These are phyloP conservation scores for Linum trigynum DNA, from an alignment of 345 rosid species.

Conservation along the genomic window DNA sequence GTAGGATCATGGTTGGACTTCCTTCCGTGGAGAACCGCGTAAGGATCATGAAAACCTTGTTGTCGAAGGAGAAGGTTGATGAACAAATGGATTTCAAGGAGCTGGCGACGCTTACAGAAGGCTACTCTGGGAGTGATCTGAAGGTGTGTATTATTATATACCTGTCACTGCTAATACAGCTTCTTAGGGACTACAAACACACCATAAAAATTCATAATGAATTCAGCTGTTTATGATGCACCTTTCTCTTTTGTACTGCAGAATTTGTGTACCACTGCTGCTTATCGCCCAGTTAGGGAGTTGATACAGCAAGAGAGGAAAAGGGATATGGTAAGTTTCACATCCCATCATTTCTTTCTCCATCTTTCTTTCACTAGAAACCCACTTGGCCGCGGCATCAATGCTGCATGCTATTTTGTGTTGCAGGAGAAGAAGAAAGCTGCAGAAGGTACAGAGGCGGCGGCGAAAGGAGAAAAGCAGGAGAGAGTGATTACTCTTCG, in stretches of 20 bases:
- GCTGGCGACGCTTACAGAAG: conserved; percentile 70
- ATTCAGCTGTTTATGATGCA: background rate
- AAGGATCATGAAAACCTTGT: conserved; percentile 50
- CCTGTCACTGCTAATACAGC: background rate
- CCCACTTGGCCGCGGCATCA: background rate
- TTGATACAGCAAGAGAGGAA: conserved; percentile 67
- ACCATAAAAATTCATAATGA: too few relatives aligned
- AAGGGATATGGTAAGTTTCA: conserved; percentile 44
- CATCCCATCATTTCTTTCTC: background rate
- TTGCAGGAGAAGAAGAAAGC: conserved; percentile 52
- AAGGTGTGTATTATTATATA: conserved; percentile 33
- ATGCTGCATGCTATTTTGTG: background rate
- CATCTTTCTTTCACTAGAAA: background rate
- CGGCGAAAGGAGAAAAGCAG: conserved; percentile 17
- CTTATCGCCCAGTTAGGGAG: conserved; percentile 78
- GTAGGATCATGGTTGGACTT: conserved; percentile 83
- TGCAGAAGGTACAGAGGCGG: conserved; percentile 24
- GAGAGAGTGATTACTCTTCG: conserved; percentile 60
- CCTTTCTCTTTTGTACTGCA: conserved; percentile 15
- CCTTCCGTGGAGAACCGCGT: conserved; percentile 65
- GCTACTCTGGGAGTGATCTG: conserved; percentile 78
- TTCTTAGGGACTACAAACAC: too few relatives aligned
- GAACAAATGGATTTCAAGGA: conserved; percentile 59
- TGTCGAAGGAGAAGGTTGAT: conserved; percentile 63
- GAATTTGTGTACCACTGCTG: conserved; percentile 85